These are phyloP conservation scores for Alternaria sp. DNA, from an alignment of 2,329 filamentous ascomycete genomes.

Conservation along the genomic window DNA sequence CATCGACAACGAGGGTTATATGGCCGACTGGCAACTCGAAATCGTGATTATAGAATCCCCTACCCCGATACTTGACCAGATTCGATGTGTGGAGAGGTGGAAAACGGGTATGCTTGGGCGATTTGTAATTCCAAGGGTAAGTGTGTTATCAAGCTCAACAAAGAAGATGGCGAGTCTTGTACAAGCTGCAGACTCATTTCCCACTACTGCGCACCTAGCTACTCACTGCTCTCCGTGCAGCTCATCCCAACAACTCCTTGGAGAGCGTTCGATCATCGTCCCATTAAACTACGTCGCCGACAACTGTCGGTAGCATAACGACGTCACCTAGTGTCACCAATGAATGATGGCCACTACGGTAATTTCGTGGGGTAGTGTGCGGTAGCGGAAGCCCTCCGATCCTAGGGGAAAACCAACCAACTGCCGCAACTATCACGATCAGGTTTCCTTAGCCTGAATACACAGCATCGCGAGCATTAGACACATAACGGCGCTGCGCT, in stretches of 20 bases:
- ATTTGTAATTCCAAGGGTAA: not conserved
- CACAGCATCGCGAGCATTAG: slow-evolving; percentile 4
- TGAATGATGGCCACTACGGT: slow-evolving; percentile 3
- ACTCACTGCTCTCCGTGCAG: not conserved
- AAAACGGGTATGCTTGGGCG: not conserved
- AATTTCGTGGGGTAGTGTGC: slow-evolving; percentile 4
- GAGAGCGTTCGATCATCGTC: slow-evolving; percentile 1
- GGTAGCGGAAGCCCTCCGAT: slow-evolving; percentile 1
- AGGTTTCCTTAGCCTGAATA: slow-evolving; percentile 3
- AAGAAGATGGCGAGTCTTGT: not conserved
- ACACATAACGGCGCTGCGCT: slow-evolving; percentile 6
- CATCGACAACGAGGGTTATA: too few relatives aligned
- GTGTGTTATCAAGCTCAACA: not conserved
- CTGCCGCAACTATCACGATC: not conserved
- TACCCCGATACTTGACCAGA: too few relatives aligned
- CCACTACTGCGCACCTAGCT: too few relatives aligned
- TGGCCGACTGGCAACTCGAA: too few relatives aligned
- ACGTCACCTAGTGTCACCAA: not conserved
- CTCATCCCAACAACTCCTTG: not conserved
- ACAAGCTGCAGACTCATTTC: not conserved
- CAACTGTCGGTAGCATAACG: not conserved
- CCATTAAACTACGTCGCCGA: not conserved
- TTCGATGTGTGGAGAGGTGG: not conserved
- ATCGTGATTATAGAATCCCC: too few relatives aligned
- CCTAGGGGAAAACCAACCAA: not conserved